A percentile compares a stretch with the other conserved stretches of the same genome.
phyloP scores from a whole-genome alignment of 1,284 basidiomycete genomes.

The Flammula alnicola region DNA sequence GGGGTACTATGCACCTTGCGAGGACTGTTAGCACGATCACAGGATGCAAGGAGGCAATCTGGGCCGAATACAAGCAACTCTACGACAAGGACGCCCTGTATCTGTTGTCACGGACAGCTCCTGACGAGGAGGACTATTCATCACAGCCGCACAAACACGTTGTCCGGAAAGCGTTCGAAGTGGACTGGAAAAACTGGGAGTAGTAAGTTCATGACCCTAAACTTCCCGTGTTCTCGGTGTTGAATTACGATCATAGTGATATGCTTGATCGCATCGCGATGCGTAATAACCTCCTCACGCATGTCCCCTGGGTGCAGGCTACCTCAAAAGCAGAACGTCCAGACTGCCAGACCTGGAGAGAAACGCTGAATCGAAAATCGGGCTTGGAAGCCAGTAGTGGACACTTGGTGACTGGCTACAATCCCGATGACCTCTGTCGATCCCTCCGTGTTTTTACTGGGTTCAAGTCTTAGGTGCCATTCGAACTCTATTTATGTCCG shows the following conservation, averaged over 20 bases:
- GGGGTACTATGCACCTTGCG: constrained; percentile 66
- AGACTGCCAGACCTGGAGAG: constrained; percentile 59
- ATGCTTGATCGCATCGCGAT: constrained; percentile 75
- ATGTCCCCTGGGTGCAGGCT: constrained; percentile 50
- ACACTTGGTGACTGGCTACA: constrained; percentile 20
- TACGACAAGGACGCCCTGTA: constrained; percentile 41
- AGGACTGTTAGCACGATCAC: constrained; percentile 56
- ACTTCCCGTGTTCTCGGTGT: background rate
- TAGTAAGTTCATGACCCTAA: constrained; percentile 46
- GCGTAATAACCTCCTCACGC: constrained; percentile 50
- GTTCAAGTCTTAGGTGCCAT: constrained; percentile 6
- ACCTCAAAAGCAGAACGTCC: constrained; percentile 53
- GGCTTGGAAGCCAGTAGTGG: constrained; percentile 11
- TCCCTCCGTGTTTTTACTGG: constrained; percentile 50
- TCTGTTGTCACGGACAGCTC: constrained; percentile 20
- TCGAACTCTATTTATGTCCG: background rate
- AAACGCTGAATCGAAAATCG: constrained; percentile 29
- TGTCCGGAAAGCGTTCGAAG: constrained; percentile 65
- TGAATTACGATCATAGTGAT: constrained; percentile 48
- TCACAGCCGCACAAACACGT: constrained; percentile 34
- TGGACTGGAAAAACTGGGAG: constrained; percentile 71
- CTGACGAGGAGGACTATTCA: constrained; percentile 28
- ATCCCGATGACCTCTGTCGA: constrained; percentile 43
- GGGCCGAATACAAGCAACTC: constrained; percentile 60
- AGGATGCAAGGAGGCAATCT: constrained; percentile 73